Evolutionary conservation across 257 asterid genomes (phyloP), one percentile per base, ranked within the genome.

Genomic region (Avicennia marina): DNA sequence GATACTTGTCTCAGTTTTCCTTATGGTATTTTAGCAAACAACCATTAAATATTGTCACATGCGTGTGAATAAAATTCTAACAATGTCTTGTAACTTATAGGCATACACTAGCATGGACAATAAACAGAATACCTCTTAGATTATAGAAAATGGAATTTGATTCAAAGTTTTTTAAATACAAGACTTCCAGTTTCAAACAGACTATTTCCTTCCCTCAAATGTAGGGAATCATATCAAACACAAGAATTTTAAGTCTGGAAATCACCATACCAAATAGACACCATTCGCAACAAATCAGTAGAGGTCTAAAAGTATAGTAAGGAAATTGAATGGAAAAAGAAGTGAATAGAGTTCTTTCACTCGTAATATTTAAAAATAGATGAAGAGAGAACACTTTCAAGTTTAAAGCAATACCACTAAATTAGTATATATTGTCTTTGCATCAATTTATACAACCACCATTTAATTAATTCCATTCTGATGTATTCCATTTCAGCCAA

Each of bases 101-200:
- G 42, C 17, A 34, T 31, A 43, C 19, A 29, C 8, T 29, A 29
- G 7, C 53, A 63, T 48, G 42, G 62, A 27, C 56, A n/a, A 11
- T 20, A 55, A n/a, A 55, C 18, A 33, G 40, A 42, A 11, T 24
- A 25, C n/a, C n/a, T 24, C 21, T 11, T 13, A 44, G 4, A 29
- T 29, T 29, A 29, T 12, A 7, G 5, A 26, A 57, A 27, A 10
- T 11, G 32, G 33, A 1, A 57, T 19, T 33, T 32, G 11, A 20
- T 32, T 56, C 20, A 26, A 21, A 52, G 47, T 42, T 42, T 41
- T 43, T 50, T 43, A 32, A 36, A 57, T 6, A 43, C 32, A 48
- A 47, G 46, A 47, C 22, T 18, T 49, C 9, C 41, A 48, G 48
- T 19, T 39, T 20, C 3, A 20, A 17, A 21, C 26, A n/a, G 26